Percentiles rank a stretch among this genome's conserved stretches.
These are phyloP conservation scores for Hydnomerulius pinastri DNA, from an alignment of 768 basidiomycete species.

Conservation along the genomic window DNA sequence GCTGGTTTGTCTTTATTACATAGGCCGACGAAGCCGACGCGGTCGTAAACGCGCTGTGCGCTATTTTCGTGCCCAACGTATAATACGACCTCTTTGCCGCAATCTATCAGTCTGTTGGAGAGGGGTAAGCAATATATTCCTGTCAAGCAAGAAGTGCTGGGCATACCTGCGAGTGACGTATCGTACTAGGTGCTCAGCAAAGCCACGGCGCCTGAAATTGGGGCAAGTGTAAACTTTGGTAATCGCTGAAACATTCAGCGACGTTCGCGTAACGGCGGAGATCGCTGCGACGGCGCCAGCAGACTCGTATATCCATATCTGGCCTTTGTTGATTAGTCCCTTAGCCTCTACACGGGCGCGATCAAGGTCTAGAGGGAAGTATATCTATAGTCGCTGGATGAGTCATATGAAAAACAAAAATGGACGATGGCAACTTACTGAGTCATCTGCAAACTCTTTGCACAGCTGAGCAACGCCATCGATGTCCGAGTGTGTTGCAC, in stretches of 20 bases:
- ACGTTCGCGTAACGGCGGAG: slow-evolving; percentile 58
- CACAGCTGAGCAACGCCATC: slow-evolving; percentile 44
- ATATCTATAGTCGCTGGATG: slow-evolving; percentile 33
- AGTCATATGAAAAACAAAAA: background rate
- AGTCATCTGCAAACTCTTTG: slow-evolving; percentile 52
- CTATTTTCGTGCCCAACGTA: slow-evolving; percentile 56
- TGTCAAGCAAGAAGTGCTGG: background rate
- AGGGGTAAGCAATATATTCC: background rate
- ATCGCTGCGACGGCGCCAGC: slow-evolving; percentile 45
- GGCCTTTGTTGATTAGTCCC: slow-evolving; percentile 49
- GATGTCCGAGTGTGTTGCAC: slow-evolving; percentile 40
- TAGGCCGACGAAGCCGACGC: slow-evolving; percentile 53
- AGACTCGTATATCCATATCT: slow-evolving; percentile 54
- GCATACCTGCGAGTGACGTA: slow-evolving; percentile 46
- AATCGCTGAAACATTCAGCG: slow-evolving; percentile 50
- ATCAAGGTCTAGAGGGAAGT: slow-evolving; percentile 44
- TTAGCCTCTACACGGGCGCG: slow-evolving; percentile 45
- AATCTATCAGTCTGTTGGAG: slow-evolving; percentile 37
- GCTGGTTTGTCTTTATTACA: slow-evolving; percentile 39
- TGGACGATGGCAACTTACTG: slow-evolving; percentile 38
- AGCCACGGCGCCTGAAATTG: slow-evolving; percentile 45
- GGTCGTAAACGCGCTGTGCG: slow-evolving; percentile 53
- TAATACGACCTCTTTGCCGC: slow-evolving; percentile 52
- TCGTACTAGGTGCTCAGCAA: slow-evolving; percentile 53
- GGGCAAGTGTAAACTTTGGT: slow-evolving; percentile 59